Conservation (phyloP, 305 asterid genomes). For the Fraxinus sp. region DNA sequence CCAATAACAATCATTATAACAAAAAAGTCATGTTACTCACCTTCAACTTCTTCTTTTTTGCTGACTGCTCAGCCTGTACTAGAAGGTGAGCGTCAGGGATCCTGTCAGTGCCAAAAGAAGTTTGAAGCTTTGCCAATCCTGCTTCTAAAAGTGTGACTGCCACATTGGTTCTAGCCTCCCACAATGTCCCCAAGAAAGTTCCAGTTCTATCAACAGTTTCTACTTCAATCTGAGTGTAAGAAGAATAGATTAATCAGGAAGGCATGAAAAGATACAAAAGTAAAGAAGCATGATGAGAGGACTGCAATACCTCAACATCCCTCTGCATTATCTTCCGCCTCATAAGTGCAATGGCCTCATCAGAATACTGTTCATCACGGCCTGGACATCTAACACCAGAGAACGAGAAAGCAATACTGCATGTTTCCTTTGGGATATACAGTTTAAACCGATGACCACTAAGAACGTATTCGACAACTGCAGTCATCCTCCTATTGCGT, state of each 20-base stretch:
- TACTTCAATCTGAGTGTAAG: slow-evolving; percentile 68
- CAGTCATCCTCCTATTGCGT: slow-evolving; percentile 85
- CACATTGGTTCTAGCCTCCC: slow-evolving; percentile 79
- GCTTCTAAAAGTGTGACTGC: slow-evolving; percentile 83
- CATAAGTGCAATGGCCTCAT: slow-evolving; percentile 97
- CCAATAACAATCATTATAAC: neutral
- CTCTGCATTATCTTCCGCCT: slow-evolving; percentile 99
- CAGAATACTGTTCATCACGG: slow-evolving; percentile 84
- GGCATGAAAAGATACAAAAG: slow-evolving; percentile 17
- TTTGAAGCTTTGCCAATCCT: slow-evolving; percentile 88
- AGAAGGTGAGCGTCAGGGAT: slow-evolving; percentile 85
- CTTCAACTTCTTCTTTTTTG: slow-evolving; percentile 89
- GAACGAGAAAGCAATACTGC: slow-evolving; percentile 86
- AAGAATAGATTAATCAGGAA: slow-evolving; percentile 15
- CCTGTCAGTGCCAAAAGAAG: slow-evolving; percentile 79
- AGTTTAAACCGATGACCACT: slow-evolving; percentile 94
- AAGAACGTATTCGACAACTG: slow-evolving; percentile 88
- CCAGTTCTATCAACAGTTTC: slow-evolving; percentile 98
- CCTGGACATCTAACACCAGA: slow-evolving; percentile 99
- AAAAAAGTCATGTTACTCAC: slow-evolving; percentile 32
- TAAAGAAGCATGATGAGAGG: slow-evolving; percentile 9
- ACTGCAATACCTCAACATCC: slow-evolving; percentile 80
- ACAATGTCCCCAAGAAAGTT: slow-evolving; percentile 87
- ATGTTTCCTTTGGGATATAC: slow-evolving; percentile 87
- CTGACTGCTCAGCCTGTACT: slow-evolving; percentile 86